These are phyloP conservation scores for Albophoma yamanashiensis DNA, from an alignment of 2,329 filamentous ascomycete species.

Conservation along the genomic window DNA sequence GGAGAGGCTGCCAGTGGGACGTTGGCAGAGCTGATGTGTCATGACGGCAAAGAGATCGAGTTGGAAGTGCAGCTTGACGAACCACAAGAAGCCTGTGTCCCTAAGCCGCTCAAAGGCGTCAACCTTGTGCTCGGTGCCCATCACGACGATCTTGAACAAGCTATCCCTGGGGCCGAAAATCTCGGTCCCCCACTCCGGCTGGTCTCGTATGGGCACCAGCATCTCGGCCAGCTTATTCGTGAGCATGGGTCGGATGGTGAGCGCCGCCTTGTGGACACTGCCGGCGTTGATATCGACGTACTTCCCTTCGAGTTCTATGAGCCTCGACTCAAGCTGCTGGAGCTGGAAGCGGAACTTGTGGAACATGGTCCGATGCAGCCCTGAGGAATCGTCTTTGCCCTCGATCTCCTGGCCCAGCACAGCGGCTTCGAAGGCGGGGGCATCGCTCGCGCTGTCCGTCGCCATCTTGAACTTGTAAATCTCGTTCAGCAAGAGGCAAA, in stretches of 20 bases:
- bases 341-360: conserved; percentile 31
- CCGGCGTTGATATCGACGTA: conserved; percentile 42
- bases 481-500: conserved; percentile 39
- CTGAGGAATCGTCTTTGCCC: conserved; percentile 11
- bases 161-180: conserved; percentile 39
- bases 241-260: conserved; percentile 34
- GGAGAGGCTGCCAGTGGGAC: conserved; percentile 36
- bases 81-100: conserved; percentile 43
- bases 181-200: conserved; percentile 39
- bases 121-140: conserved; percentile 35
- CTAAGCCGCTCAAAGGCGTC: conserved; percentile 30
- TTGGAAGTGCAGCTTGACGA: conserved; percentile 42
- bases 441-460: conserved; percentile 28
- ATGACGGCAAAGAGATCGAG: conserved; percentile 45
- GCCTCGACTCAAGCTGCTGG: conserved; percentile 27
- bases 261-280: conserved; percentile 38
- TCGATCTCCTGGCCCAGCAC: conserved; percentile 32
- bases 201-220: conserved; percentile 33
- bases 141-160: conserved; percentile 43
- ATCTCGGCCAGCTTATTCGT: conserved; percentile 38
- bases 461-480: conserved; percentile 38
- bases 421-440: conserved; percentile 36
- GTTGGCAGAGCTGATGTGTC: conserved; percentile 40
- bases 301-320: conserved; percentile 35
- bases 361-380: conserved; percentile 12